These are phyloP conservation scores for Cyamopsis tetragonoloba DNA, from an alignment of 306 rosid species.

Conservation along the genomic window DNA sequence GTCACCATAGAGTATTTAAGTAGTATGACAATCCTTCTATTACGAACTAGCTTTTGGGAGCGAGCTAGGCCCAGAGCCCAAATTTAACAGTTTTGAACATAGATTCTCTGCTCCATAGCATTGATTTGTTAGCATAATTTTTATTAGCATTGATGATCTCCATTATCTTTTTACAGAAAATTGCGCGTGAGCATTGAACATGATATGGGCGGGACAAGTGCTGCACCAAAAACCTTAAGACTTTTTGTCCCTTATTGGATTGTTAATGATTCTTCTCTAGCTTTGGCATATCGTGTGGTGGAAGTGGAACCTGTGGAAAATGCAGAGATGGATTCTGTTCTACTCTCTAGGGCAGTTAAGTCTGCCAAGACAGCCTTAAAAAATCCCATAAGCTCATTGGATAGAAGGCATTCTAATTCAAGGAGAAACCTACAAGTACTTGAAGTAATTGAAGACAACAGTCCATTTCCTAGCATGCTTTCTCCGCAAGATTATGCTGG, in stretches of 20 bases:
- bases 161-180: slow-evolving; percentile 53
- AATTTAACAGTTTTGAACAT: too few species aligned
- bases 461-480: slow-evolving; percentile 88
- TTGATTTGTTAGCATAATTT: neutral
- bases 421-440: slow-evolving; percentile 73
- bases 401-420: slow-evolving; percentile 55
- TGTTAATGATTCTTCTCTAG: slow-evolving; percentile 67
- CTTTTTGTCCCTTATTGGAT: slow-evolving; percentile 96
- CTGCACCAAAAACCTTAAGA: slow-evolving; percentile 82
- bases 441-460: slow-evolving; percentile 80
- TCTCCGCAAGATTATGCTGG: slow-evolving; percentile 82
- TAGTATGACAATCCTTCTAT: too few species aligned
- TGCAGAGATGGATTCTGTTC: slow-evolving; percentile 57
- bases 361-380: slow-evolving; percentile 72
- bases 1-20: too few species aligned
- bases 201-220: slow-evolving; percentile 90
- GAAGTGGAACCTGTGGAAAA: slow-evolving; percentile 83
- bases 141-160: slow-evolving; percentile 19
- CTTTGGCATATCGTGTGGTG: slow-evolving; percentile 83
- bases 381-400: slow-evolving; percentile 71
- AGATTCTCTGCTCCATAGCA: neutral
- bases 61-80: too few species aligned
- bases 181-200: slow-evolving; percentile 87
- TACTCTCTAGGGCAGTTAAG: slow-evolving; percentile 63
- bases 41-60: too few species aligned